phyloP scores from a whole-genome alignment of 352 stramenopile genomes.

The Phytophthora cryptogea region DNA sequence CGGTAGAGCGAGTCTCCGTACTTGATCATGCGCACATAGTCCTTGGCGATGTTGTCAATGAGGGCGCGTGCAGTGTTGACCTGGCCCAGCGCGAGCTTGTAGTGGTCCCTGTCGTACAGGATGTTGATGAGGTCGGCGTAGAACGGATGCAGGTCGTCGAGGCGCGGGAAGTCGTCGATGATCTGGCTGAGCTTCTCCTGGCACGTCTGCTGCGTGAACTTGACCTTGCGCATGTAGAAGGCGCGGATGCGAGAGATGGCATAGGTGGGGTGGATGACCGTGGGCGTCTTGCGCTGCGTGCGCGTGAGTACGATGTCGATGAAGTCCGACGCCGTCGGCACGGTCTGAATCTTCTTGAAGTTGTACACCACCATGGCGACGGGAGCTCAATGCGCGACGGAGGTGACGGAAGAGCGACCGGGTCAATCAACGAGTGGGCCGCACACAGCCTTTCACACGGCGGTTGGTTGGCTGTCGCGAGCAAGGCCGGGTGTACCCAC shows the following conservation, averaged over 20 bases:
- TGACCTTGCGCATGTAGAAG: conserved; percentile 99
- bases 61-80: conserved; percentile 98
- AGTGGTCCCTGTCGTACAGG: conserved; percentile 99
- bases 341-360: conserved; percentile 99
- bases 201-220: conserved; percentile 99
- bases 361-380: conserved; percentile 98
- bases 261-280: conserved; percentile 98
- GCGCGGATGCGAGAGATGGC: conserved; percentile 96
- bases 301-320: conserved; percentile 99
- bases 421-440: conserved; percentile 13
- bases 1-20: conserved; percentile 99
- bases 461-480: conserved; percentile 41
- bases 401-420: not conserved
- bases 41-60: conserved; percentile 97
- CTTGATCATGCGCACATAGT: conserved; percentile 99
- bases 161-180: conserved; percentile 98
- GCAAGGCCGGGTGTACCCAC: not conserved
- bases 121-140: conserved; percentile 99
- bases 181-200: conserved; percentile 97
- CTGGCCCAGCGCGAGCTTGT: conserved; percentile 99
- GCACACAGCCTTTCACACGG: conserved; percentile 18
- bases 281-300: conserved; percentile 99
- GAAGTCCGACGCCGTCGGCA: conserved; percentile 97
- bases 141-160: conserved; percentile 99
- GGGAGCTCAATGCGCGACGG: no score